Base-by-base conservation (phyloP, 2,329 filamentous ascomycete species). In the Cyphellophora attinorum region DNA sequence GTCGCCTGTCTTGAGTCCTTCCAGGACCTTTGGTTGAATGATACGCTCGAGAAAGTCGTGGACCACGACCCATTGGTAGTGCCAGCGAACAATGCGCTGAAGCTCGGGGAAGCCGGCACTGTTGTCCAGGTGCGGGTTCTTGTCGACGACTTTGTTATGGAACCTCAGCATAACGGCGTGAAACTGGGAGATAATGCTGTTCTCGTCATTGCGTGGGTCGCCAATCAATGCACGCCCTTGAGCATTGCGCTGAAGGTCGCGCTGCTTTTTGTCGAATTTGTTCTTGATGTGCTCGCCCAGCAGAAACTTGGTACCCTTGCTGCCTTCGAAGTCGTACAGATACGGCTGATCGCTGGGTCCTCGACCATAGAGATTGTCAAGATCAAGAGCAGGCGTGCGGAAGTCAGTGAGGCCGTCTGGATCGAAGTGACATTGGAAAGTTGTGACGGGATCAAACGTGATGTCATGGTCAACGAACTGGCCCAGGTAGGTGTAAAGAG, bases 61-160 rank as follows among this genome's bases (percentile, higher is more conserved):
- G 28, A 30, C 16, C n/a, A 30, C 14, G 5, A 30, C 28, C 28
- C 28, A 30, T 14, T 30, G 28, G 16, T 30, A 30, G 10, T 30
- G 59, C 61, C 47, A 52, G 58, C 45, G 27, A 19, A 21, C 19
- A n/a, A 6, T 34, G 11, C 15, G 13, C 31, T 33, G 30, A 17
- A 27, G 18, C 12, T 17, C 12, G n/a, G 31, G 18, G 15, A 19
- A 31, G n/a, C n/a, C n/a, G n/a, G n/a, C n/a, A n/a, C n/a, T n/a
- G n/a, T n/a, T n/a, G 10, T 30, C 28, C n/a, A 30, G 11, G 11
- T 14, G n/a, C 11, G 28, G 28, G 16, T 30, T 30, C 11, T 30
- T 14, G 3, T 4, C 28, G 5, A 30, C 28, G 11, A 30, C 28
- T 5, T 14, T 11, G 16, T 30, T 30, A 16, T 30, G 28, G 10